Evolutionary conservation across 2,329 filamentous ascomycete genomes (phyloP), one percentile per base, ranked within the genome.

Genomic region (Colletotrichum siamense): DNA sequence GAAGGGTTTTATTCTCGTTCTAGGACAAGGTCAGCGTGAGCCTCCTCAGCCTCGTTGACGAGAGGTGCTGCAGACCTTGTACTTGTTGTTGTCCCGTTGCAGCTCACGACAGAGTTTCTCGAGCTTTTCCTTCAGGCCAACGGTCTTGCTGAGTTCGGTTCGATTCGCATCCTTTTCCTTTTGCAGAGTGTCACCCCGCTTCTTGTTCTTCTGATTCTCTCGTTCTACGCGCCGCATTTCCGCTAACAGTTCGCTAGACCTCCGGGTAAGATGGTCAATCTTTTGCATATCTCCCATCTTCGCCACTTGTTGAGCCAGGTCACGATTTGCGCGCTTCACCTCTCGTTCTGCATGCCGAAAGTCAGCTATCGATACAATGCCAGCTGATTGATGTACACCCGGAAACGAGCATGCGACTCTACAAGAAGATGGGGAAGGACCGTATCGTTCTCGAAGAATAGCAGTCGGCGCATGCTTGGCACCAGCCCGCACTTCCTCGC

Each of bases 191-290:
- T 99, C 97, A 30, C 95, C 95, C 28, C 96, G 94, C 85, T 98
- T 98, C 89, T 98, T 99, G 81, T 96, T 97, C 86, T 98, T 99
- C 77, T 95, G 91, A 82, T 98, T 96, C 78, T 99, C 97, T 77
- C 96, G 94, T 84, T 99, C 96, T 76, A 98, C 91, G 72, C 96
- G 94, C 86, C 98, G 98, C 95, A 99, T 98, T 77, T 98, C 96
- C 70, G 95, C 94, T 74, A 99, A 89, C 6, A 99, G 91, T 81
- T 99, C 96, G 77, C 95, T 96, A 79, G 97, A 98, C 81, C 96
- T 95, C 82, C 95, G 96, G 80, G 96, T 95, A 15, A 99, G 91
- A 67, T 95, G 92, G 71, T 99, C 96, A 79, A 99, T 95, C 82
- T 97, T 97, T 80, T 95, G 95, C 87, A 98, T 91, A 71, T 97